phyloP scores from a whole-genome alignment of 164 flowering plant genomes.

The Liquidambar formosana region DNA sequence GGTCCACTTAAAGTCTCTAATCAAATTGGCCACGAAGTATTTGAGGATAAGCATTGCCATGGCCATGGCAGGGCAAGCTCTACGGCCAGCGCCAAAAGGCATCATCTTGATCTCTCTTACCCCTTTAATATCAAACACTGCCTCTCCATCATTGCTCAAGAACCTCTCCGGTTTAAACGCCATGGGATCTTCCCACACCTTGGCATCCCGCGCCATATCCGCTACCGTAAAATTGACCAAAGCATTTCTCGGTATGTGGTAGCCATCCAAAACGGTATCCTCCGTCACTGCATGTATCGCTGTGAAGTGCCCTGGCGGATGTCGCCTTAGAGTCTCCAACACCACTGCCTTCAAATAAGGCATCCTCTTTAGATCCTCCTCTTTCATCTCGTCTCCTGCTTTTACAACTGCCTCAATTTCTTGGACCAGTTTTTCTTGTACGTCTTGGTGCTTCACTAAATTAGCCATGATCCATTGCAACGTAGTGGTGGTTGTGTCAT shows the following conservation, averaged over 20 bases:
- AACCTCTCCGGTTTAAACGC: slow-evolving; percentile 8
- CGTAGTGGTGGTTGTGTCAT: slow-evolving; percentile 46
- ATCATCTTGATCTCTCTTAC: slow-evolving; percentile 6
- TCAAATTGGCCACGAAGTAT: slow-evolving; percentile 4
- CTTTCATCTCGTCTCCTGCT: slow-evolving; percentile 8
- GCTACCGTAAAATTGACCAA: slow-evolving; percentile 3
- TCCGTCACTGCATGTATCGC: slow-evolving; percentile 12
- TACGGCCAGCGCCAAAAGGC: slow-evolving; percentile 1
- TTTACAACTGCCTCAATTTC: slow-evolving; percentile 22
- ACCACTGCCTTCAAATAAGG: slow-evolving; percentile 12
- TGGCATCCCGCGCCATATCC: slow-evolving; percentile 3
- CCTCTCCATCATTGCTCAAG: neutral
- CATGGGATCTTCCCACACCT: slow-evolving; percentile 6
- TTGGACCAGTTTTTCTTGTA: slow-evolving; percentile 27
- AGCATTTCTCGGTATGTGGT: slow-evolving; percentile 5
- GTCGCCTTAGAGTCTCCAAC: slow-evolving; percentile 14
- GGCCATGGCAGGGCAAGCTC: slow-evolving; percentile 2
- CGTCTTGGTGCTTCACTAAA: slow-evolving; percentile 30
- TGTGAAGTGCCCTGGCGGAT: slow-evolving; percentile 14
- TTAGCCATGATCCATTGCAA: slow-evolving; percentile 52
- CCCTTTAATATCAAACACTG: neutral
- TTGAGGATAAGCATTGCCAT: neutral
- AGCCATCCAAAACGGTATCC: slow-evolving; percentile 3
- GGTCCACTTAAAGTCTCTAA: slow-evolving; percentile 2
- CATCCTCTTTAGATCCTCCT: slow-evolving; percentile 6